A percentile compares a stretch with the other conserved stretches of the same genome.
phyloP scores from a whole-genome alignment of 164 flowering plant species.

The Cinnamomum micranthum region DNA sequence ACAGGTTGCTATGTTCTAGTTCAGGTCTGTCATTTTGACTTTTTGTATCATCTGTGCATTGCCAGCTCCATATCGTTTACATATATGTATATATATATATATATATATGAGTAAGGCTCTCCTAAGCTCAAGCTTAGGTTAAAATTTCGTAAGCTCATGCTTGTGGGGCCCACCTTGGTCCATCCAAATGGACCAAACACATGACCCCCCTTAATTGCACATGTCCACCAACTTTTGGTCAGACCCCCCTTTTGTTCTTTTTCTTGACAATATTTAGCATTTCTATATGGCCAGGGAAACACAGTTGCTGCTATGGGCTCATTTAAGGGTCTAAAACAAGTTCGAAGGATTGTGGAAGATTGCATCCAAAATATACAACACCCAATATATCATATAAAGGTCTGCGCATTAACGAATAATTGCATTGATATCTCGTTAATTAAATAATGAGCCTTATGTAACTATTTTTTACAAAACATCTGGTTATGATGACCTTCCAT shows the following conservation, averaged over 20 bases:
- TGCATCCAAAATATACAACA: constrained; percentile 81
- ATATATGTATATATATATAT: too few relatives aligned
- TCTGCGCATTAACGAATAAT: constrained; percentile 10
- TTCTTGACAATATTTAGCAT: not conserved
- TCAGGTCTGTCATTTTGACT: constrained; percentile 46
- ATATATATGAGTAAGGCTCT: too few relatives aligned
- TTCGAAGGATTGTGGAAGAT: constrained; percentile 84
- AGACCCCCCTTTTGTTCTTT: not conserved
- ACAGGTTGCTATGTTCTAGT: constrained; percentile 89
- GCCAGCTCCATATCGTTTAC: not conserved
- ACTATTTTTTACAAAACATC: not conserved
- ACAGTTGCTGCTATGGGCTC: constrained; percentile 98
- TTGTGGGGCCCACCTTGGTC: too few relatives aligned
- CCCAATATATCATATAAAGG: constrained; percentile 86
- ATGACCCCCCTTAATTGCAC: too few relatives aligned
- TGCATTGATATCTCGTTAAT: not conserved
- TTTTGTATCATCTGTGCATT: not conserved
- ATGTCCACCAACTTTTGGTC: too few relatives aligned
- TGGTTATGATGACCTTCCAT: not conserved
- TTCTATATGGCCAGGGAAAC: constrained; percentile 53
- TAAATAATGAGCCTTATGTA: not conserved
- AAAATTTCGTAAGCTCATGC: too few relatives aligned
- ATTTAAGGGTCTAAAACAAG: constrained; percentile 85
- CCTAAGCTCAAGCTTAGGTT: too few relatives aligned
- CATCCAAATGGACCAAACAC: too few relatives aligned